Evolutionary conservation across 768 basidiomycete species (phyloP).

Genomic region (Kwoniella sp.): DNA sequence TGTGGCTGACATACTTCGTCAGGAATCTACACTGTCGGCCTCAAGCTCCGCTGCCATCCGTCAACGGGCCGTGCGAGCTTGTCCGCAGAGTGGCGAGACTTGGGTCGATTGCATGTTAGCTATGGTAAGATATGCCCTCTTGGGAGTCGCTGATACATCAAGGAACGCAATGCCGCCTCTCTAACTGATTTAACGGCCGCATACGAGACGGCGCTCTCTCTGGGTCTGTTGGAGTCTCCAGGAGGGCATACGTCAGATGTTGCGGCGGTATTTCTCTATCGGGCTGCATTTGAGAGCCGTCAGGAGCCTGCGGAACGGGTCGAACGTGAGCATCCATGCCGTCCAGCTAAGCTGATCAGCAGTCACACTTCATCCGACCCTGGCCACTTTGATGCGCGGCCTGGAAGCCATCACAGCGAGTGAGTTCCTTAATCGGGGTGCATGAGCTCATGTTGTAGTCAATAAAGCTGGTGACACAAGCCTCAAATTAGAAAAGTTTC

Average conservation of each 20-base stretch:
- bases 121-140: constrained; percentile 38
- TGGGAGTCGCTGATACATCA: constrained; percentile 10
- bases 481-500: constrained; percentile 75
- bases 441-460: constrained; percentile 51
- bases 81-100: constrained; percentile 30
- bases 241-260: constrained; percentile 13
- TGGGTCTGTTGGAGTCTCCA: constrained; percentile 24
- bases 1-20: too few relatives aligned
- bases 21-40: too few relatives aligned
- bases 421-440: constrained; percentile 9
- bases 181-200: constrained; percentile 6
- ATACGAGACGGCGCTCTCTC: constrained; percentile 22
- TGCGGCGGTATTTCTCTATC: constrained; percentile 20
- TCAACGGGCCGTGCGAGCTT: constrained; percentile 32
- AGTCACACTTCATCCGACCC: constrained; percentile 21
- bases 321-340: background rate
- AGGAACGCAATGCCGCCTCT: constrained; percentile 17
- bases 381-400: constrained; percentile 25
- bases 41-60: too few relatives aligned
- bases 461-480: constrained; percentile 68
- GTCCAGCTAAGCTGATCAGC: background rate
- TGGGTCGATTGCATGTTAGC: constrained; percentile 27
- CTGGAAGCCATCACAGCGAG: constrained; percentile 23
- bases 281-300: constrained; percentile 24
- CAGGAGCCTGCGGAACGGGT: constrained; percentile 6